These are phyloP conservation scores for Chimonanthus salicifolius DNA, from an alignment of 164 flowering plant genomes.

Conservation along the genomic window DNA sequence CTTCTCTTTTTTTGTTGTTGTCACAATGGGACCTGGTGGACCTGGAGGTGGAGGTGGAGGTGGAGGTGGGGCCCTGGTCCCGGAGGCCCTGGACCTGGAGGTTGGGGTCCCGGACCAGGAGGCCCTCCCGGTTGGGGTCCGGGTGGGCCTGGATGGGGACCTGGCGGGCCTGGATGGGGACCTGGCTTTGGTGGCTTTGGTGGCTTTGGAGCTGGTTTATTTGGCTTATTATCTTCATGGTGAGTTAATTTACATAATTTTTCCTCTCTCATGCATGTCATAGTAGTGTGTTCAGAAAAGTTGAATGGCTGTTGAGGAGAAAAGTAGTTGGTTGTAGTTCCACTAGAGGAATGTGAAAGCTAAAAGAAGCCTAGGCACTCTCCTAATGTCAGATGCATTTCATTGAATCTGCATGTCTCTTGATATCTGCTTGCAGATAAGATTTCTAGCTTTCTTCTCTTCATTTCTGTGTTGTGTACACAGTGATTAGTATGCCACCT, in stretches of 20 bases:
- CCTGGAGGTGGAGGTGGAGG: not conserved
- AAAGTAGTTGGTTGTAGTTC: too few relatives aligned
- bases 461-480: too few relatives aligned
- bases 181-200: not conserved
- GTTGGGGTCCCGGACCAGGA: not conserved
- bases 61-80: not conserved
- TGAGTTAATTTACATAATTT: not conserved
- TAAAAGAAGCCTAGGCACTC: too few relatives aligned
- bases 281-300: too few relatives aligned
- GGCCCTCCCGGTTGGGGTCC: not conserved
- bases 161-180: constrained; percentile 1
- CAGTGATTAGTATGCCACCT: too few relatives aligned
- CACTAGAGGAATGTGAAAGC: too few relatives aligned
- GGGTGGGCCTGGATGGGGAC: not conserved
- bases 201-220: not conserved
- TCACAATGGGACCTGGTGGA: constrained; percentile 2
- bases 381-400: too few relatives aligned
- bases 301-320: too few relatives aligned
- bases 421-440: too few relatives aligned
- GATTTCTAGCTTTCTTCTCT: too few relatives aligned
- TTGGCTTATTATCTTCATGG: not conserved
- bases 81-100: not conserved
- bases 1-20: not conserved
- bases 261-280: too few relatives aligned
- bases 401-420: too few relatives aligned